Evolutionary conservation across 331 rosid species (phyloP).

Genomic region (Quercus phellos): DNA sequence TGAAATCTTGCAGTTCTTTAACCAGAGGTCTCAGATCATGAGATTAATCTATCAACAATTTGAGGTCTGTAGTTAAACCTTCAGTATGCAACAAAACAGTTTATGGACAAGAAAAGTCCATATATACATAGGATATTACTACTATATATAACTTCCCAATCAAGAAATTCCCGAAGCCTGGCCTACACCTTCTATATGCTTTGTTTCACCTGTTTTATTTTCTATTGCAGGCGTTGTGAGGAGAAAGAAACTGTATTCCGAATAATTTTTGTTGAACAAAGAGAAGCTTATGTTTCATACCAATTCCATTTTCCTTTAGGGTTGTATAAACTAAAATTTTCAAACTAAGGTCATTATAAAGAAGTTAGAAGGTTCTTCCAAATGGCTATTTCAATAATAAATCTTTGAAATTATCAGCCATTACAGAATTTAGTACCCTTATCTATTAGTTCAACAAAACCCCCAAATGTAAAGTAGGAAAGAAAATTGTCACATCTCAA

Average conservation of each 20-base stretch:
- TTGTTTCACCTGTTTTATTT: constrained; percentile 4
- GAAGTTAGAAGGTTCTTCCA: not conserved
- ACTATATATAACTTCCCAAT: not conserved
- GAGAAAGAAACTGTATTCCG: constrained; percentile 8
- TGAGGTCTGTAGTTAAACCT: constrained; percentile 23
- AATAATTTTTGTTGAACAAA: not conserved
- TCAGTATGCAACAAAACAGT: constrained; percentile 24
- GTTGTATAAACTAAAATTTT: not conserved
- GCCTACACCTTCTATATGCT: not conserved
- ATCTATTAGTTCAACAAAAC: not conserved
- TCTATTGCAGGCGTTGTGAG: constrained; percentile 11
- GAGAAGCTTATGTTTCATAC: not conserved
- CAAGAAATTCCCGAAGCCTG: constrained; percentile 2
- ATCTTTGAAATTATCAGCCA: not conserved
- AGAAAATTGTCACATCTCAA: not conserved
- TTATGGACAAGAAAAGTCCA: constrained; percentile 21
- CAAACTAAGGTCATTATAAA: not conserved
- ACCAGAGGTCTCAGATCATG: constrained; percentile 31
- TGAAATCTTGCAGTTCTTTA: constrained; percentile 42
- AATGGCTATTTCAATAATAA: not conserved
- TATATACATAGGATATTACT: constrained; percentile 29
- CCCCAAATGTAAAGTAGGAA: not conserved
- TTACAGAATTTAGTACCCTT: not conserved
- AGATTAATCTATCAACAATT: constrained; percentile 9
- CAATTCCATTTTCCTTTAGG: not conserved